Evolutionary conservation across 768 basidiomycete species (phyloP).

Genomic region (Suillus brevipes): DNA sequence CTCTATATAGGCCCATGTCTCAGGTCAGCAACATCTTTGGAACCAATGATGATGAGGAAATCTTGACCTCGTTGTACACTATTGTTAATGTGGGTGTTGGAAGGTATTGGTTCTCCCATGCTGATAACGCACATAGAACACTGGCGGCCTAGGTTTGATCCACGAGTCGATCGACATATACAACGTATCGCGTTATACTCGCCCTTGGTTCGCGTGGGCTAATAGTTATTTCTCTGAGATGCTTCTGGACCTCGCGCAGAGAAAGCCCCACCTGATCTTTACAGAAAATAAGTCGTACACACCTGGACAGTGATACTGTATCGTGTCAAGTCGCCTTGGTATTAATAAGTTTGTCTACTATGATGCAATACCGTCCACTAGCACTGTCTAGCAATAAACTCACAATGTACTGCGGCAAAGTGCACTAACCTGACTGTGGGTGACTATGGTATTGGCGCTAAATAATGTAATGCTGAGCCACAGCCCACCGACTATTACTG

Average conservation of each 20-base stretch:
- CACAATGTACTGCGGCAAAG: not conserved
- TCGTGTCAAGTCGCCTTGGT: not conserved
- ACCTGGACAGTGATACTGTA: conserved; percentile 41
- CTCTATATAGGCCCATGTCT: conserved; percentile 67
- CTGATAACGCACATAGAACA: conserved; percentile 50
- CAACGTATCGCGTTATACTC: conserved; percentile 55
- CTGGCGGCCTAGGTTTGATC: conserved; percentile 71
- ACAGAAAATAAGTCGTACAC: conserved; percentile 53
- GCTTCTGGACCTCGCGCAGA: conserved; percentile 71
- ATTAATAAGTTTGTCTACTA: not conserved
- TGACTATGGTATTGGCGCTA: not conserved
- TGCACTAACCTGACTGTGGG: not conserved
- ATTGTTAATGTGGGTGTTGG: conserved; percentile 61
- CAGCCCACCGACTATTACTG: not conserved
- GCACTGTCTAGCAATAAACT: not conserved
- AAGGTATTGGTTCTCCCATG: not conserved
- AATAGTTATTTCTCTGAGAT: conserved; percentile 85
- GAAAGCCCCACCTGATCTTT: conserved; percentile 71
- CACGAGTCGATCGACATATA: conserved; percentile 75
- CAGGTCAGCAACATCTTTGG: conserved; percentile 74
- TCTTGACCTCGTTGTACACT: conserved; percentile 57
- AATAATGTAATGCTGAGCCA: not conserved
- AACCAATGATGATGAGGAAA: conserved; percentile 70
- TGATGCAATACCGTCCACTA: not conserved
- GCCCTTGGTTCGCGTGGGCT: conserved; percentile 83